phyloP scores from a whole-genome alignment of 2,329 filamentous ascomycete species.

The Didymella pinodella region DNA sequence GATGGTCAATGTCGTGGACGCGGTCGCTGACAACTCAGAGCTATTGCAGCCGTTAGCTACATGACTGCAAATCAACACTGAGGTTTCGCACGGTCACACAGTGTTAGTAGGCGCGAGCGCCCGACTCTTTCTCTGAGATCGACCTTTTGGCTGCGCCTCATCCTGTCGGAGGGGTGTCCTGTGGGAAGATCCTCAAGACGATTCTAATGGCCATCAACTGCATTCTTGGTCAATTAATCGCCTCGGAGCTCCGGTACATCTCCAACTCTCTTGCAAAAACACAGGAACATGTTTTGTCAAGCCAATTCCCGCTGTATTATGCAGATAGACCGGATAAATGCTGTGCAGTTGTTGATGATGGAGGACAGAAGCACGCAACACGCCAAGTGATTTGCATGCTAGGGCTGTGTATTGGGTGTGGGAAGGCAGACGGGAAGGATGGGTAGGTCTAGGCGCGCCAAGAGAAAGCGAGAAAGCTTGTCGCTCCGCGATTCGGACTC shows the following conservation, averaged over 20 bases:
- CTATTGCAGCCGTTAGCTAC: background rate
- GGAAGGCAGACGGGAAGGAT: background rate
- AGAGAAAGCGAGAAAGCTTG: background rate
- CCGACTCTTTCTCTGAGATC: background rate
- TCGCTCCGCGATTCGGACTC: background rate
- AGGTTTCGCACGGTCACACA: background rate
- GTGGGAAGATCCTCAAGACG: background rate
- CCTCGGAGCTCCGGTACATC: background rate
- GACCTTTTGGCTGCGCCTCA: background rate
- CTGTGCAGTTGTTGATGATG: background rate
- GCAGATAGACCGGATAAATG: background rate
- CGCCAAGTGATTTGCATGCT: background rate
- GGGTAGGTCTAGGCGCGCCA: background rate
- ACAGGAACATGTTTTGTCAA: background rate
- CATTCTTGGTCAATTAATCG: background rate
- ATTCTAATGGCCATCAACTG: background rate
- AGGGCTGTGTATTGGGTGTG: background rate
- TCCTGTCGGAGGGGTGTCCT: background rate
- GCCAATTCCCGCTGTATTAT: background rate
- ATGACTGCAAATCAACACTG: background rate
- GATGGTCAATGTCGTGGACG: background rate
- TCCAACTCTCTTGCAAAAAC: background rate
- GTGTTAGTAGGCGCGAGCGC: background rate
- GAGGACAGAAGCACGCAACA: background rate
- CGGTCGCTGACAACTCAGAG: background rate